phyloP scores from a whole-genome alignment of 1,139 yeast species.

The Eremothecium sinecaudum region DNA sequence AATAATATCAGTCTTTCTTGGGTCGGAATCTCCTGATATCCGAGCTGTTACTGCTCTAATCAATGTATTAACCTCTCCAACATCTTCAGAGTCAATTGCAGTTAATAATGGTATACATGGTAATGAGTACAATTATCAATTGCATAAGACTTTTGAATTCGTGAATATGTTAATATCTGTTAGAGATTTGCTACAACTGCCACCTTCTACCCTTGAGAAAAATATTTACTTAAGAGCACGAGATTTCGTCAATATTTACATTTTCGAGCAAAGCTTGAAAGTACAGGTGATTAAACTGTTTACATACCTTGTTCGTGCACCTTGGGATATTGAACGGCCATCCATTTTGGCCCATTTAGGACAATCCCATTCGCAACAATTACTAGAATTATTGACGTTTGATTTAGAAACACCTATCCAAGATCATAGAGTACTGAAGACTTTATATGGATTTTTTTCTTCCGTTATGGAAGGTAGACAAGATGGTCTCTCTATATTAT shows the following conservation, averaged over 20 bases:
- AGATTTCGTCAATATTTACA: conserved; percentile 50
- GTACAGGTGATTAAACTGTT: conserved; percentile 47
- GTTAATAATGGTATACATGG: conserved; percentile 15
- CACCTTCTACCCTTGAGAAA: conserved; percentile 59
- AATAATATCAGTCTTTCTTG: conserved; percentile 50
- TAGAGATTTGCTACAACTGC: conserved; percentile 41
- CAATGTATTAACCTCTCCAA: conserved; percentile 39
- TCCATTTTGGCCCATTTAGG: conserved; percentile 79
- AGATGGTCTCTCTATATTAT: conserved; percentile 73
- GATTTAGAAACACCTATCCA: conserved; percentile 57
- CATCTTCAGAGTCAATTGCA: conserved; percentile 22
- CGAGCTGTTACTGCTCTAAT: conserved; percentile 41
- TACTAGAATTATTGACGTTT: conserved; percentile 48
- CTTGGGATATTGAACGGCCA: conserved; percentile 56
- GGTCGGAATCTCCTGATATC: conserved; percentile 41
- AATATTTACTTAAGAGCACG: conserved; percentile 49
- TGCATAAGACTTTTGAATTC: conserved; percentile 34
- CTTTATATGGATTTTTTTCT: conserved; percentile 64
- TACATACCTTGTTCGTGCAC: conserved; percentile 51
- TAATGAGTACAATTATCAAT: conserved; percentile 20
- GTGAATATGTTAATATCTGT: conserved; percentile 43
- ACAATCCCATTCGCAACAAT: conserved; percentile 46
- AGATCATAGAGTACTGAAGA: conserved; percentile 45
- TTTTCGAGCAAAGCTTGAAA: conserved; percentile 42
- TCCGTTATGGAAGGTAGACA: conserved; percentile 70